Evolutionary conservation across 768 basidiomycete species (phyloP), one percentile per base, ranked within the genome.

Genomic region (Panellus pusillus): DNA sequence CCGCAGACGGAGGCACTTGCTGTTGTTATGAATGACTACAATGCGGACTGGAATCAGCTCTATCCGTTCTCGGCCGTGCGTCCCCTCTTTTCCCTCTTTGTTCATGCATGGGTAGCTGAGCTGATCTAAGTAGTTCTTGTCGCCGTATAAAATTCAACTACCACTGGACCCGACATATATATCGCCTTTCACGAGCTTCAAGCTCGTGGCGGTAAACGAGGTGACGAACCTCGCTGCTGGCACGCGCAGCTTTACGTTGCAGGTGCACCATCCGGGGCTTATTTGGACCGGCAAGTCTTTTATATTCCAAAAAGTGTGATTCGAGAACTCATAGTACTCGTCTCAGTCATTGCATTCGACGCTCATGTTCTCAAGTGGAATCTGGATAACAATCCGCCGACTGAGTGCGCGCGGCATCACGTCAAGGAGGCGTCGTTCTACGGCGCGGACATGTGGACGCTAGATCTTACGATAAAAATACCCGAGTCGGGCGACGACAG

Each of bases 341-440:
- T 24, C 41, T 43, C 62, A 83, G 93, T 90, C 4, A 79, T 98
- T 49, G 89, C 93, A 0, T 97, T 98, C 64, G 89, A 95, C 44
- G 95, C 92, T 0, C 87, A 95, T 55, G 91, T 98, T 13, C 68
- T 95, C 8, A 70, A 80, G 48, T 98, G 95, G 95, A 84, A 82
- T 14, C 75, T 94, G 35, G 89, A 92, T 58, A 74, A 85, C 57
- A 80, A 83, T 50, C 93, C 96, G 1, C 91, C 92, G 0, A 69
- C 82, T 47, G 88, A 90, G 52, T 73, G 78, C 60, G 80, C 80
- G 7, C 80, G 93, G 8, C 96, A 98, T 64, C 91, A 93, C 62
- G 81, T 98, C 71, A 97, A 93, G 66, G 92, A 95, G 67, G 92
- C 83, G 0, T 93, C 93, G 2, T 92, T 90, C 68, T 92, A 91